Evolutionary conservation across 345 rosid species (phyloP).

Genomic region (Ceriops zippeliana): DNA sequence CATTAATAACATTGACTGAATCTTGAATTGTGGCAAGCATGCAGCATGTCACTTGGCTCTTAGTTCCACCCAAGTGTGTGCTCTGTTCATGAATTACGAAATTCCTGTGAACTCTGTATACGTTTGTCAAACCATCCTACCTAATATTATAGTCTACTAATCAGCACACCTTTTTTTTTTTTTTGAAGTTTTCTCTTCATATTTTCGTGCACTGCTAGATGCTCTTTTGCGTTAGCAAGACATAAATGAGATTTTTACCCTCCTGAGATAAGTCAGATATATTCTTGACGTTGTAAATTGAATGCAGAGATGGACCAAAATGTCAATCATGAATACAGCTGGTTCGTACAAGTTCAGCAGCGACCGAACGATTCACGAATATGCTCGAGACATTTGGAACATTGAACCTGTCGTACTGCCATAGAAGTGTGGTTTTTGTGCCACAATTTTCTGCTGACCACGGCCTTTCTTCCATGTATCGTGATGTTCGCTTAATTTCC

Average conservation of each 20-base stretch:
- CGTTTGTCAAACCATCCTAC: no score
- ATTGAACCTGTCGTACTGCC: slow-evolving; percentile 47
- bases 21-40: neutral
- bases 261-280: no score
- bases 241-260: no score
- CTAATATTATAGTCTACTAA: no score
- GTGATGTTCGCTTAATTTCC: neutral
- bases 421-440: neutral
- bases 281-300: slow-evolving; percentile 1
- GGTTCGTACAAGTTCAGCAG: slow-evolving; percentile 84
- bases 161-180: no score
- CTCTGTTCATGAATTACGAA: no score
- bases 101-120: no score
- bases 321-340: slow-evolving; percentile 82
- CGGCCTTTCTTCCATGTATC: neutral
- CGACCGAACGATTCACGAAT: slow-evolving; percentile 77
- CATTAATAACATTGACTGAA: neutral
- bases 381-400: slow-evolving; percentile 72
- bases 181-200: no score
- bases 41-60: neutral
- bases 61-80: no score
- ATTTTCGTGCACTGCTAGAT: no score
- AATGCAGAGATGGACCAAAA: slow-evolving; percentile 71
- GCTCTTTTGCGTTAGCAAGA: no score
- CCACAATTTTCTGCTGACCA: neutral